A percentile compares a stretch with the other conserved stretches of the same genome.
Conservation (phyloP, 192 early-diverging fungal species). For the Coemansia guatemalensis region DNA sequence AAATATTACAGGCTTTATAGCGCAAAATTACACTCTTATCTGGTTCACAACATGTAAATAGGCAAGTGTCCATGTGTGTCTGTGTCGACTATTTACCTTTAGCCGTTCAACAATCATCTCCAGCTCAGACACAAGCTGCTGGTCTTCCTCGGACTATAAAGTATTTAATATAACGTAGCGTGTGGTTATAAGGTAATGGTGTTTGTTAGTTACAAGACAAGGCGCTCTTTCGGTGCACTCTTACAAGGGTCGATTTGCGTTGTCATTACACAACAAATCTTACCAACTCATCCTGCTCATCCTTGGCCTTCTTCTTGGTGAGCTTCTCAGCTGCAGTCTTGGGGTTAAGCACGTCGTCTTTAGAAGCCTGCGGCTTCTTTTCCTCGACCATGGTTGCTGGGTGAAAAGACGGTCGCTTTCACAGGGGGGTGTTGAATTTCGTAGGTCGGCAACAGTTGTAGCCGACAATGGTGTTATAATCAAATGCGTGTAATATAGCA, state of each 20-base stretch:
- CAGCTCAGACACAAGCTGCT: slow-evolving; percentile 87
- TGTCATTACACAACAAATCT: slow-evolving; percentile 9
- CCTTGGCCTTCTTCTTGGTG: slow-evolving; percentile 55
- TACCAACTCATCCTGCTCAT: slow-evolving; percentile 55
- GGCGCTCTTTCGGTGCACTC: not conserved
- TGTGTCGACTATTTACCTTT: slow-evolving; percentile 57
- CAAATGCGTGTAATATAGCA: slow-evolving; percentile 3
- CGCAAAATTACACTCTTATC: not conserved
- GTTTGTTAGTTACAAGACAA: not conserved
- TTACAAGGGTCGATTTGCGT: not conserved
- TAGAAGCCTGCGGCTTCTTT: slow-evolving; percentile 12
- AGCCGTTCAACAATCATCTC: slow-evolving; percentile 94
- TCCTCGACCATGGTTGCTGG: slow-evolving; percentile 30
- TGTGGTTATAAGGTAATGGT: not conserved
- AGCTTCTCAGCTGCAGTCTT: slow-evolving; percentile 50
- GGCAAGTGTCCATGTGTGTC: not conserved
- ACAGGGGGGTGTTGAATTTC: not conserved
- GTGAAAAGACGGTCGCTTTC: not conserved
- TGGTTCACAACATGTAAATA: not conserved
- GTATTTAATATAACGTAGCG: not conserved
- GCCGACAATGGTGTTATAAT: not conserved
- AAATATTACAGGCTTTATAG: not conserved
- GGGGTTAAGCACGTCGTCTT: slow-evolving; percentile 47
- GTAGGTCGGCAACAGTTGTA: not conserved
- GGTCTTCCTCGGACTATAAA: slow-evolving; percentile 93